Base-by-base conservation (phyloP, 2,329 filamentous ascomycete genomes). In the Aureobasidium musti region DNA sequence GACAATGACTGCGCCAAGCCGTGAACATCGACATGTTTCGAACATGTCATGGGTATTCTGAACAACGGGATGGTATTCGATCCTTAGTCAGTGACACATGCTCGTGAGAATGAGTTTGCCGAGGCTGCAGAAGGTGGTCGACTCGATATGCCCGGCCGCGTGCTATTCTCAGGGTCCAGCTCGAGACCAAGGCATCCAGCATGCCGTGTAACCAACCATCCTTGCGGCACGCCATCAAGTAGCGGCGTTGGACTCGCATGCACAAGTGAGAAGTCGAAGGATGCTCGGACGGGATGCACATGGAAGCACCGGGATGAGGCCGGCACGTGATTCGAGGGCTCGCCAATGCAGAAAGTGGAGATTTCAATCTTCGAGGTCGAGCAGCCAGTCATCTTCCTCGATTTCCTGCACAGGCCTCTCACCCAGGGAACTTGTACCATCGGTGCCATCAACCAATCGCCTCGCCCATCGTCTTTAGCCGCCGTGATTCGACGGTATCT, bases 381-480 rank as follows among this genome's bases (percentile, higher is more conserved):
- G 45, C 61, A 64, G 61, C 61, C 61, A 64, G 61, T 64, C 47
- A 64, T 64, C 47, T 53, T 54, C 33, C 39, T 54, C 49, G 6
- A 41, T 43, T 43, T 28, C 49, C 61, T 64, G 47, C 49, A 54
- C 61, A 64, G 61, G 61, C 61, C 61, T 61, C 39, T 63, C 21
- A 19, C 30, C 33, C 43, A 63, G 45, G 39, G 54, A 61, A 61
- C 41, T 61, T 49, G 47, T 49, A 54, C 47, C 61, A 64, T 64
- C 61, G 26, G 47, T 49, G 45, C 47, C 61, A 64, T 64, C 61
- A 35, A 64, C 61, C 61, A 64, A 64, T 64, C 47, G 35, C 47
- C 61, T 61, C 33, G 57, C n/a, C 43, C 43, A 30, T 14, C 57
- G 57, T 30, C 61, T 53, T 64, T 64, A 64, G 61, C 49, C 61